Percentiles rank a stretch among this genome's conserved stretches.
These are phyloP conservation scores for Diaporthe longicolla DNA, from an alignment of 2,329 filamentous ascomycete species.

Conservation along the genomic window DNA sequence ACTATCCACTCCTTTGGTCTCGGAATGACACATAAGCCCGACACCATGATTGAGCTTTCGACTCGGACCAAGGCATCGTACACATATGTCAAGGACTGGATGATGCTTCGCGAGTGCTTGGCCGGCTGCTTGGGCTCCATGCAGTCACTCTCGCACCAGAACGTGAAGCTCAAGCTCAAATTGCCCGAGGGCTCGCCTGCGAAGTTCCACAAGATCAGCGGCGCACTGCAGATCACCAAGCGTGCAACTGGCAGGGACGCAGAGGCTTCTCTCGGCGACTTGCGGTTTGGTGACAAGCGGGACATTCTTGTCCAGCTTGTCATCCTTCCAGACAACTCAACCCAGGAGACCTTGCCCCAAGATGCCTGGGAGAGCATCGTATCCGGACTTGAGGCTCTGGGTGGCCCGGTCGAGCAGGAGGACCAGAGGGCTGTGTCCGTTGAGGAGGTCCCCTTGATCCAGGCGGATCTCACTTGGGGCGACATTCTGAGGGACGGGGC, in stretches of 20 bases:
- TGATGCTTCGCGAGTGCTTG: constrained; percentile 98
- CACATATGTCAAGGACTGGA: constrained; percentile 99
- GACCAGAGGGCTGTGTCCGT: constrained; percentile 87
- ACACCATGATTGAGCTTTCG: constrained; percentile 98
- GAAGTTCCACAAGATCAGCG: constrained; percentile 98
- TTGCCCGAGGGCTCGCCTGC: constrained; percentile 96
- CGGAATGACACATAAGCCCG: constrained; percentile 96
- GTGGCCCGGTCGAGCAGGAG: constrained; percentile 88
- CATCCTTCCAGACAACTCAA: constrained; percentile 87
- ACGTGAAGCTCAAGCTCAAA: constrained; percentile 94
- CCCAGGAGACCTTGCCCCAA: constrained; percentile 87
- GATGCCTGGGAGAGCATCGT: constrained; percentile 98
- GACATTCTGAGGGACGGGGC: constrained; percentile 93
- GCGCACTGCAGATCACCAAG: constrained; percentile 95
- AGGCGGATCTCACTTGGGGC: constrained; percentile 93
- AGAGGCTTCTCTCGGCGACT: constrained; percentile 90
- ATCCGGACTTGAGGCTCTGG: constrained; percentile 92
- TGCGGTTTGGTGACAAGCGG: constrained; percentile 94
- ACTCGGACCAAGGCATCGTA: constrained; percentile 97
- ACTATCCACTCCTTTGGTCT: constrained; percentile 97
- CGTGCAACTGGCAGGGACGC: constrained; percentile 94
- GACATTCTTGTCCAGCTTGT: constrained; percentile 95
- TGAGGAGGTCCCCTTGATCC: constrained; percentile 94
- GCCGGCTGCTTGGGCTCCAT: constrained; percentile 93
- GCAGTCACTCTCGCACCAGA: constrained; percentile 97